phyloP scores from a whole-genome alignment of 495 filamentous ascomycete species.

The Podospora pseudoanserina region DNA sequence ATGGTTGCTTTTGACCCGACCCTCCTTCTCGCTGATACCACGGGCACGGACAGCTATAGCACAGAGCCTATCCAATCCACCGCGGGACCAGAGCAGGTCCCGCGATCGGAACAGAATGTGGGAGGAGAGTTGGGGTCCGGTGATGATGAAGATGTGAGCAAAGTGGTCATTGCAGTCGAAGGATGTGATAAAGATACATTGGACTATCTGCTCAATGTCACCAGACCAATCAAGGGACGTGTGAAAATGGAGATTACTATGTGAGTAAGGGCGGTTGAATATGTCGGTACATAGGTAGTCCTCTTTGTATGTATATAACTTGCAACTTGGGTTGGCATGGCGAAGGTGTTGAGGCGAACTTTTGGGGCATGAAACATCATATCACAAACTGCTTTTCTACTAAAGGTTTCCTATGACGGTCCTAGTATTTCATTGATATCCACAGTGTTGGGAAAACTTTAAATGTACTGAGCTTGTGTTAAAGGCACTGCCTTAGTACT shows the following conservation, averaged over 20 bases:
- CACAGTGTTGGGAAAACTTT: too few species aligned
- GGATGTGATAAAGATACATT: constrained; percentile 9
- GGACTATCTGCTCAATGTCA: constrained; percentile 7
- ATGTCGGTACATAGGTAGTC: not conserved
- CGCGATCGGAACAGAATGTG: not conserved
- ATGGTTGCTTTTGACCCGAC: not conserved
- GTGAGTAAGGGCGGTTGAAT: not conserved
- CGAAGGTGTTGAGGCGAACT: not conserved
- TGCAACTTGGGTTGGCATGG: not conserved
- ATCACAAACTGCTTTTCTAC: too few species aligned
- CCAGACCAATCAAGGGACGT: constrained; percentile 3
- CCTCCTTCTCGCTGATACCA: not conserved
- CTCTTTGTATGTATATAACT: not conserved
- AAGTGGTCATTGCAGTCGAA: constrained; percentile 7
- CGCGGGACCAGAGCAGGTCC: not conserved
- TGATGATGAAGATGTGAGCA: not conserved
- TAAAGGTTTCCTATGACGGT: too few species aligned
- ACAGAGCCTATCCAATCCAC: not conserved
- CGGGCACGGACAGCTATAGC: not conserved
- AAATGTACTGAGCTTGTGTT: too few species aligned
- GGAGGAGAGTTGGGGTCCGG: not conserved
- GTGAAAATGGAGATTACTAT: constrained; percentile 13
- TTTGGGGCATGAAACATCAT: too few species aligned
- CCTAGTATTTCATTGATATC: too few species aligned
- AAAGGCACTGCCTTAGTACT: too few species aligned